Evolutionary conservation across 306 rosid species (phyloP), one percentile per base, ranked within the genome.

Genomic region (Pyrus communis): DNA sequence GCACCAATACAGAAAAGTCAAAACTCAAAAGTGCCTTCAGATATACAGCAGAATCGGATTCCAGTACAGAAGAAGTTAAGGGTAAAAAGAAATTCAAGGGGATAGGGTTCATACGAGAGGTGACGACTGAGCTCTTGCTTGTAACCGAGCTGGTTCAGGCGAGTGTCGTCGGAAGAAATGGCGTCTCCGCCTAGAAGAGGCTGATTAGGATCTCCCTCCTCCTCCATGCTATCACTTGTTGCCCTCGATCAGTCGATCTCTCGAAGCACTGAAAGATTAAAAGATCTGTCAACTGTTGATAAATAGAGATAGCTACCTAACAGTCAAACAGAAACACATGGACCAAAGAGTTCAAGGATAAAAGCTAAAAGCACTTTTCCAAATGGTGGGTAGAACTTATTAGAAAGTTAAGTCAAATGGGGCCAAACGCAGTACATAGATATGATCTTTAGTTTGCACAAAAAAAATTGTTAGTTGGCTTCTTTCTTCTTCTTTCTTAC

Each of bases 51-150:
- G 22, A 62, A 0, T 11, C 42, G 4, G 8, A 49, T 18, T 35
- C 4, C 38, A 43, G 12, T n/a, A 33, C 9, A 57, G 1, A 57
- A 8, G 11, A 57, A n/a, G 30, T 22, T n/a, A 58, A 58, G 0
- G 10, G 11, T 58, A 21, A n/a, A 22, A 8, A 1, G 28, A 21
- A 9, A 22, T 10, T 21, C 22, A 57, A 38, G 10, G 42, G 25
- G 71, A 57, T 21, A 62, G 6, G 19, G 35, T 45, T 22, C 83
- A 10, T 73, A 83, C 89, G 84, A 83, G 76, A 86, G 89, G 51
- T 75, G 40, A 11, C 87, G 87, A 19, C 71, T 59, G 71, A 86
- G 89, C 64, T 86, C 85, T 75, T 75, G 89, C 83, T 83, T 83
- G 75, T 83, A 86, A 27, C 89, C 87, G 33, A 86, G 89, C 70